phyloP scores from a whole-genome alignment of 106 monocot genomes.

The Acorus calamus region DNA sequence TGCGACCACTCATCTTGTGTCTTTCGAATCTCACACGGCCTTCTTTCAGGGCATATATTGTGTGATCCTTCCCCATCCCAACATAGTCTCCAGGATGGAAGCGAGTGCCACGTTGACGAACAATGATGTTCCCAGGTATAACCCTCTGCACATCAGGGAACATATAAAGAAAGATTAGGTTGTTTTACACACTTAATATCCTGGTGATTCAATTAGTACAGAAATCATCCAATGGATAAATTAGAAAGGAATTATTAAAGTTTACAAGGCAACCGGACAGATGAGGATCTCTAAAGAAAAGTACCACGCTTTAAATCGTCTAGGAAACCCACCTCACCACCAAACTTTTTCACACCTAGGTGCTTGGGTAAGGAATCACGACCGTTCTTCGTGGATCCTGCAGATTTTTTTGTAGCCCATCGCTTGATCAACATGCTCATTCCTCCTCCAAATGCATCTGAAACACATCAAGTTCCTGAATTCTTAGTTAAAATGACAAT shows the following conservation, averaged over 20 bases:
- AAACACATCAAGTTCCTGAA: background rate
- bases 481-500: background rate
- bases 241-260: too few relatives aligned
- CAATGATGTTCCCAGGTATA: constrained; percentile 91
- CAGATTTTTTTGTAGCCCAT: constrained; percentile 94
- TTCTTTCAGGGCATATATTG: constrained; percentile 83
- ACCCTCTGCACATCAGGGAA: constrained; percentile 44
- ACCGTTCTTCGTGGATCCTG: constrained; percentile 88
- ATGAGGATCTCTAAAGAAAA: too few relatives aligned
- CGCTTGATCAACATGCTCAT: constrained; percentile 60
- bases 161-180: background rate
- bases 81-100: constrained; percentile 94
- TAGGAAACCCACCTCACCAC: constrained; percentile 57
- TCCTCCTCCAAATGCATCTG: constrained; percentile 67
- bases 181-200: too few relatives aligned
- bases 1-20: constrained; percentile 76
- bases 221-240: too few relatives aligned
- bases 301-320: too few relatives aligned
- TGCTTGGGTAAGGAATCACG: constrained; percentile 79
- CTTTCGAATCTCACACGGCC: constrained; percentile 80
- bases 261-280: too few relatives aligned
- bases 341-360: constrained; percentile 92
- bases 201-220: background rate
- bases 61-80: constrained; percentile 93
- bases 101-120: constrained; percentile 76